Base-by-base conservation (phyloP, 1,284 basidiomycete genomes). In the Malassezia brasiliensis region DNA sequence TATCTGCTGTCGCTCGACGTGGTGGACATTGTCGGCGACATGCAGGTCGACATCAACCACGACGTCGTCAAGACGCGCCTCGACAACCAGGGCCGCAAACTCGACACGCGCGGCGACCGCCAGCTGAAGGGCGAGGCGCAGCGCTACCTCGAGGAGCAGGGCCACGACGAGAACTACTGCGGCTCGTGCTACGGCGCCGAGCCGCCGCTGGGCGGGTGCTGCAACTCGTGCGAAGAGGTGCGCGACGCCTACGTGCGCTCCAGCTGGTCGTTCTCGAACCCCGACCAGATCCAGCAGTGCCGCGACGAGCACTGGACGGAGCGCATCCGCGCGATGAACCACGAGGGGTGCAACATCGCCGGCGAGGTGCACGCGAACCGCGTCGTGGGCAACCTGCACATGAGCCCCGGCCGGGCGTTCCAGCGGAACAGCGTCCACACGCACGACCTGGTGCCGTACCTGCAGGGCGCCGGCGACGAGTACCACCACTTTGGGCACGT, bases 1-100 rank as follows among this genome's bases (percentile, higher is more conserved):
- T 98, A 94, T 78, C 53, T 74, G 19, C 56, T 74, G 25, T 66
- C 63, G 47, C 52, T 98, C 52, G 94, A 98, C 76, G 84, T 98
- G 50, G 94, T 96, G 87, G 94, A 99, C 74, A 94, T 98, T 60
- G 89, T 87, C 54, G 94, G 94, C 28, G 93, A 96, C 78, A 84
- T 86, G 41, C 90, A 94, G 74, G 81, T 85, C 59, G 69, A 74
- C 38, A 64, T 74, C 15, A 61, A 63, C 44, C 93, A 96, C 76
- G 90, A 90, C 71, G 81, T 98, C 58, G 70, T 85, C 56, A 94
- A 96, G 75, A 85, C 83, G 7, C 83, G 94, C 17, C 77, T 96
- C 25, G 81, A 83, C 59, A 72, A 78, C 28, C 67, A 79, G 6
- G 90, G 90, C 3, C 68, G 75, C 9, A 64, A 58, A 59, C 47